Evolutionary conservation across 176 grass and related monocot species (phyloP), one percentile per base, ranked within the genome.

Genomic region (Phoenix dactylifera): DNA sequence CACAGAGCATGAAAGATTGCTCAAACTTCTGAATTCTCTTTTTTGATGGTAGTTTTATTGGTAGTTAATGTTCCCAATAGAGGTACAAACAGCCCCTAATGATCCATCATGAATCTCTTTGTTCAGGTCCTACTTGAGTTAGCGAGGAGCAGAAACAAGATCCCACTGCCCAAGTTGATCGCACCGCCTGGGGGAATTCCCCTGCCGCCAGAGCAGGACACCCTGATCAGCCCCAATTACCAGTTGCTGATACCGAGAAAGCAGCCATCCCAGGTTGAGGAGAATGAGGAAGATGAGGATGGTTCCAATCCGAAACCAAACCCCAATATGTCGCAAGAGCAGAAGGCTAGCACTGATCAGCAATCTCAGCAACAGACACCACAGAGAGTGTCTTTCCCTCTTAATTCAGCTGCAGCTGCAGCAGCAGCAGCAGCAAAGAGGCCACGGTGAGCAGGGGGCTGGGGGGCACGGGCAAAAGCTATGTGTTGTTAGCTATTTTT

Each of bases 301-400:
- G 81, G 29, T 63, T 54, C 69, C 16, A 85, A 62, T 26, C 15
- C 58, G 18, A 81, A 56, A 22, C 5, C 50, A 19, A 82, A 44
- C 44, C 58, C 77, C 16, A 83, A 58, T 70, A 66, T 57, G 6
- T 24, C 61, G 2, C 76, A 81, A 49, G 79, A 92, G 62, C 84
- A 72, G 58, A 75, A 69, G 16, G 65, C n/a, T 24, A 69, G 19
- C 52, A 60, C 66, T 57, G 87, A 98, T 1, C 80, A 86, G 32
- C 66, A 77, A 39, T 55, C 56, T 66, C 77, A 62, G 23, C 68
- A 67, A 20, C 82, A 85, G 55, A 80, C 74, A 50, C 18, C 62
- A 14, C 94, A 93, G 60, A 86, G 88, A 74, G 94, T 98, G 70
- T 89, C 88, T 73, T 93, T 98, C 29, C 94, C 87, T 28, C 82